phyloP scores from a whole-genome alignment of 768 basidiomycete species.

The Amanita inopinata region DNA sequence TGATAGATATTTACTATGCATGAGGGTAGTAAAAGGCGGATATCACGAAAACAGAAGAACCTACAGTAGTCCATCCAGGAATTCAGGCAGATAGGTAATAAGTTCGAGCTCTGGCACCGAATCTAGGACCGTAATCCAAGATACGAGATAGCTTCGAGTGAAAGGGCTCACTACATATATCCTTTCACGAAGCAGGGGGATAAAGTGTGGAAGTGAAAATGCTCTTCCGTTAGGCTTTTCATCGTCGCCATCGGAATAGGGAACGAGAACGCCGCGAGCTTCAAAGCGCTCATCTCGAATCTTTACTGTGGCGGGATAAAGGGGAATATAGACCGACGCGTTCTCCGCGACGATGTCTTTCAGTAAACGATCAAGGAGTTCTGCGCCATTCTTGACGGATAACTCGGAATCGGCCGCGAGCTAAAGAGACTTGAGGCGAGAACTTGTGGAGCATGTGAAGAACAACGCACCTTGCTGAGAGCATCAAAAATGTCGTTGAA shows the following conservation, averaged over 20 bases:
- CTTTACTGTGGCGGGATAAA: conserved; percentile 73
- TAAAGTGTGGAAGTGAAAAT: conserved; percentile 91
- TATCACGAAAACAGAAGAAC: conserved; percentile 19
- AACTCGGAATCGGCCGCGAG: conserved; percentile 92
- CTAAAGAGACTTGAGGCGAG: conserved; percentile 29
- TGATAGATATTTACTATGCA: conserved; percentile 80
- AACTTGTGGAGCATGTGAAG: conserved; percentile 5
- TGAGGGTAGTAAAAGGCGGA: conserved; percentile 8
- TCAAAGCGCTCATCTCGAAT: conserved; percentile 50
- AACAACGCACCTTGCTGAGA: conserved; percentile 81
- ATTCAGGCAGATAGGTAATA: conserved; percentile 89
- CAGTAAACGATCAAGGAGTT: conserved; percentile 90
- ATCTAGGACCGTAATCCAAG: conserved; percentile 93
- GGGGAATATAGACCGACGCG: conserved; percentile 88
- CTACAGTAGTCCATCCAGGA: conserved; percentile 87
- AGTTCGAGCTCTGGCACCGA: conserved; percentile 95
- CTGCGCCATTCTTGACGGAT: conserved; percentile 97
- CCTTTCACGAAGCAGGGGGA: conserved; percentile 86
- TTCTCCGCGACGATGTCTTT: conserved; percentile 98
- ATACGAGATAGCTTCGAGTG: conserved; percentile 91
- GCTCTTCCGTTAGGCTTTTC: conserved; percentile 40
- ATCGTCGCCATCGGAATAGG: conserved; percentile 43
- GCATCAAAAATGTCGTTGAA: conserved; percentile 99
- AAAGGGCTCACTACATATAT: conserved; percentile 95
- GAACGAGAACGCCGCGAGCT: conserved; percentile 51